phyloP scores from a whole-genome alignment of 176 grass and related monocot genomes.

The Triticum aestivum region DNA sequence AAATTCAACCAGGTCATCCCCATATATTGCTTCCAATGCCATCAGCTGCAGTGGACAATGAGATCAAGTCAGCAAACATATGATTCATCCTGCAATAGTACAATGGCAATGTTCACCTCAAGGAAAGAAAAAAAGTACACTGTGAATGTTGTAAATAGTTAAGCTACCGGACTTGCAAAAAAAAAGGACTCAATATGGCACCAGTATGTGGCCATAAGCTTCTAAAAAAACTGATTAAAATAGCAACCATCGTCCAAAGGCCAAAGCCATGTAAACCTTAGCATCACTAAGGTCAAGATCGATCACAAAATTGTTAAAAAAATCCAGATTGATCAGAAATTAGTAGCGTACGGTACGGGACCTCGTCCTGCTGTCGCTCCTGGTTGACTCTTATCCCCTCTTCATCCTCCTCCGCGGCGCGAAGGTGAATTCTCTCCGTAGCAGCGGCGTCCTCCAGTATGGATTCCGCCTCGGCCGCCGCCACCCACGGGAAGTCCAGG shows the following conservation, averaged over 20 bases:
- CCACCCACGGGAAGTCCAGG: conserved; percentile 29
- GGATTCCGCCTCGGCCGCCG: conserved; percentile 23
- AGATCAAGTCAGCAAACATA: neutral
- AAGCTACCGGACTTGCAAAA: too few relatives aligned
- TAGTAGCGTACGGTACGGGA: neutral
- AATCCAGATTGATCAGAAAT: neutral
- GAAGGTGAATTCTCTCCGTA: neutral
- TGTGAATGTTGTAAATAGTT: too few relatives aligned
- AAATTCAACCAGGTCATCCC: conserved; percentile 24
- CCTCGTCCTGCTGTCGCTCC: conserved; percentile 30
- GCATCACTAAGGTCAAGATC: neutral
- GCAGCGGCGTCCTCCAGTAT: neutral
- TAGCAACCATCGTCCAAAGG: too few relatives aligned
- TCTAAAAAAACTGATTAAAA: too few relatives aligned
- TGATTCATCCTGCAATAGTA: neutral
- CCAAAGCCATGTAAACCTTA: too few relatives aligned
- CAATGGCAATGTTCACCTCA: neutral
- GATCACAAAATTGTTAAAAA: neutral
- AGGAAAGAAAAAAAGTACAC: neutral
- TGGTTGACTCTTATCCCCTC: conserved; percentile 19
- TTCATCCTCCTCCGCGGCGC: neutral
- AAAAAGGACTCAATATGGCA: too few relatives aligned
- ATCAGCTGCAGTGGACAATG: neutral
- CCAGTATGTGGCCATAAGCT: too few relatives aligned
- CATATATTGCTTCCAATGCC: conserved; percentile 34